These are phyloP conservation scores for Candida broadrunensis DNA, from an alignment of 805 yeast species.

Conservation along the genomic window DNA sequence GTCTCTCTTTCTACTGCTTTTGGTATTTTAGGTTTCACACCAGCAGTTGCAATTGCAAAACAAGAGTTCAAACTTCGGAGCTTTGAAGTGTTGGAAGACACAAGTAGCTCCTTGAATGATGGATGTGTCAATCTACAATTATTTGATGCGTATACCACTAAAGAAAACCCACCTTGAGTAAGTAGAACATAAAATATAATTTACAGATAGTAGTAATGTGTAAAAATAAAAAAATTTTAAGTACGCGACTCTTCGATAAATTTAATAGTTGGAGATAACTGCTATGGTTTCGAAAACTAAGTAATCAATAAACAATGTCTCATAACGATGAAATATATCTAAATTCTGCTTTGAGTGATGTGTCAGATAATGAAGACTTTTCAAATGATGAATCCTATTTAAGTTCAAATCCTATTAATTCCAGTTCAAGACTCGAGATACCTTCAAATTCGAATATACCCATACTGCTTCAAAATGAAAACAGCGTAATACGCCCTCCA, in stretches of 20 bases:
- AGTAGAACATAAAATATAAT: too few relatives aligned
- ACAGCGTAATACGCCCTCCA: too few relatives aligned
- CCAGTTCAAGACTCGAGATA: too few relatives aligned
- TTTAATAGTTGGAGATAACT: too few relatives aligned
- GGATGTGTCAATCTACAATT: constrained; percentile 35
- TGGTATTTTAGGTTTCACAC: constrained; percentile 9
- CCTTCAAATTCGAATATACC: too few relatives aligned
- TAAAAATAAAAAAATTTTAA: too few relatives aligned
- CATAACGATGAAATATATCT: neutral
- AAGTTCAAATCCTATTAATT: too few relatives aligned
- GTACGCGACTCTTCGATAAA: too few relatives aligned
- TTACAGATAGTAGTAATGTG: too few relatives aligned
- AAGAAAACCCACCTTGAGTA: constrained; percentile 37
- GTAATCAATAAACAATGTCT: neutral
- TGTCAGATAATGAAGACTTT: neutral
- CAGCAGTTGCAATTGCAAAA: constrained; percentile 1
- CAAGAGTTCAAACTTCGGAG: constrained; percentile 27
- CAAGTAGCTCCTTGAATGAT: constrained; percentile 23
- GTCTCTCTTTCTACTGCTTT: constrained; percentile 9
- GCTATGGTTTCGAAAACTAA: too few relatives aligned
- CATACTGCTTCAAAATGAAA: too few relatives aligned
- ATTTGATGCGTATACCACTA: constrained; percentile 40
- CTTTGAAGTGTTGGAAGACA: constrained; percentile 35
- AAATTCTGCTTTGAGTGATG: neutral
- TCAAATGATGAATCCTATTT: too few relatives aligned